phyloP scores from a whole-genome alignment of 805 yeast genomes.

The Candida nemodendra region DNA sequence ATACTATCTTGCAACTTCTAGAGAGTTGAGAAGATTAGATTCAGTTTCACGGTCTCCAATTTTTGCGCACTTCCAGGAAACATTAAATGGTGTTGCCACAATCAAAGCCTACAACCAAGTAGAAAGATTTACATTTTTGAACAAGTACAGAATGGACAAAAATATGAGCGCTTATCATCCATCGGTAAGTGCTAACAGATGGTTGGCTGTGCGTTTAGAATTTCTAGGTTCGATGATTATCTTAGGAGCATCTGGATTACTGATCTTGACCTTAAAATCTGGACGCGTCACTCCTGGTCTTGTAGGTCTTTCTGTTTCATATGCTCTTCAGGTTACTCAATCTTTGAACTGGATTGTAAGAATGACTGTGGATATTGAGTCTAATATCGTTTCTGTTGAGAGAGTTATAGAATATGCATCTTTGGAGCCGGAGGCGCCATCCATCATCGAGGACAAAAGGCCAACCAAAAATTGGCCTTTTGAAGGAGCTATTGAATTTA shows the following conservation, averaged over 20 bases:
- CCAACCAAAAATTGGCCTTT: constrained; percentile 77
- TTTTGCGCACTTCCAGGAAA: constrained; percentile 82
- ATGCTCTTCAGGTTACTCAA: constrained; percentile 90
- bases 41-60: constrained; percentile 79
- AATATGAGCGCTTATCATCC: constrained; percentile 94
- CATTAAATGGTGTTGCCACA: constrained; percentile 70
- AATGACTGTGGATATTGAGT: constrained; percentile 98
- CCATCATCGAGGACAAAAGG: constrained; percentile 43
- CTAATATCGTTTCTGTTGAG: constrained; percentile 85
- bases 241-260: constrained; percentile 78
- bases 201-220: constrained; percentile 96
- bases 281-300: constrained; percentile 84
- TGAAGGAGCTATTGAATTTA: constrained; percentile 63
- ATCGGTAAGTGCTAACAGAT: constrained; percentile 87
- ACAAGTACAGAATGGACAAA: constrained; percentile 70
- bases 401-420: constrained; percentile 57
- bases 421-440: constrained; percentile 72
- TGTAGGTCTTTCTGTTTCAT: constrained; percentile 91
- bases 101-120: constrained; percentile 73
- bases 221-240: constrained; percentile 87
- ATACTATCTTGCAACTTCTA: constrained; percentile 70
- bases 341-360: constrained; percentile 96
- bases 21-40: constrained; percentile 81
- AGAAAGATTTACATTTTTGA: constrained; percentile 60
- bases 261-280: constrained; percentile 64